A percentile compares a stretch with the other conserved stretches of the same genome.
Evolutionary conservation across 2,329 filamentous ascomycete species (phyloP).

Genomic region (Fusarium sarcochroum): DNA sequence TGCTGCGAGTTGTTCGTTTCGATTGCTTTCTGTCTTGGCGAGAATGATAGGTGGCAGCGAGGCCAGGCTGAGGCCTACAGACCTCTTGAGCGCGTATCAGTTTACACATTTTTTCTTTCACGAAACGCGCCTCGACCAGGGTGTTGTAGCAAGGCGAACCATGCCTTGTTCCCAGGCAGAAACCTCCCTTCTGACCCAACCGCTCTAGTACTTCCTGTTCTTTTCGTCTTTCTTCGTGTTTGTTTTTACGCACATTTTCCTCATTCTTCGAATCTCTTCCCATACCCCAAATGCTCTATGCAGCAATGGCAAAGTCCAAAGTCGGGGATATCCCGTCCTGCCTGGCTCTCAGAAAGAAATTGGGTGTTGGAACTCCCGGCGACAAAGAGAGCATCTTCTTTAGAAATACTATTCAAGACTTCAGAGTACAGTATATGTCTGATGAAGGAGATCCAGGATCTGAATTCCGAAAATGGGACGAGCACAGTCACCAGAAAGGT

Average conservation of each 20-base stretch:
- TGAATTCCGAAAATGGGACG: neutral
- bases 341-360: neutral
- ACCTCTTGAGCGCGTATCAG: neutral
- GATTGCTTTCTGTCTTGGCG: too few relatives aligned
- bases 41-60: too few relatives aligned
- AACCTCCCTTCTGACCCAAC: neutral
- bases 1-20: neutral
- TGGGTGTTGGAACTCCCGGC: neutral
- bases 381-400: neutral
- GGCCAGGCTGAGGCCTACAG: neutral
- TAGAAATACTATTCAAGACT: neutral
- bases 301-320: neutral
- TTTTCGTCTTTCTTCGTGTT: neutral
- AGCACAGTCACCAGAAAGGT: neutral
- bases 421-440: neutral
- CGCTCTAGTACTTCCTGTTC: neutral
- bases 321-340: neutral
- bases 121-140: too few relatives aligned
- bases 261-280: neutral
- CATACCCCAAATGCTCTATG: neutral
- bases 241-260: neutral
- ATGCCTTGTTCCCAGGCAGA: neutral
- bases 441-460: fast-evolving
- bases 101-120: neutral
- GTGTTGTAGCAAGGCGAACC: neutral